phyloP scores from a whole-genome alignment of 495 filamentous ascomycete genomes.

The Lasiosphaeriaceae sp. region DNA sequence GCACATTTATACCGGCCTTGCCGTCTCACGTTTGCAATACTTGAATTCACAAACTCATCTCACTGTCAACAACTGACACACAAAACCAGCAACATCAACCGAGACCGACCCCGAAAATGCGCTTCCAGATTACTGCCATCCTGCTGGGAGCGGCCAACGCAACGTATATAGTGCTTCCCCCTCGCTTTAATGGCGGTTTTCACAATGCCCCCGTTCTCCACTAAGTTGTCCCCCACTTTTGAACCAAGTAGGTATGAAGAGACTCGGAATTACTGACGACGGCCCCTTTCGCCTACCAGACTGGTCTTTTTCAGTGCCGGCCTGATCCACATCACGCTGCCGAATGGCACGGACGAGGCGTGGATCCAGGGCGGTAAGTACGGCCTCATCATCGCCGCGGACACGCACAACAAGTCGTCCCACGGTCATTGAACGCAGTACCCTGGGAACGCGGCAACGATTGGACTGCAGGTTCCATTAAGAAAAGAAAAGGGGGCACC shows the following conservation, averaged over 20 bases:
- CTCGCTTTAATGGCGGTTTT: neutral
- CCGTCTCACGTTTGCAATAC: too few relatives aligned
- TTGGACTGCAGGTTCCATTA: neutral
- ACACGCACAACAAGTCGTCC: neutral
- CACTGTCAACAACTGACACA: too few relatives aligned
- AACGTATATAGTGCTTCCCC: neutral
- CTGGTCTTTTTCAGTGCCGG: too few relatives aligned
- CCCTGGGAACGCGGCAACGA: neutral
- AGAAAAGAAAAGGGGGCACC: neutral
- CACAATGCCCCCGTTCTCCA: neutral
- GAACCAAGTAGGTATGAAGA: too few relatives aligned
- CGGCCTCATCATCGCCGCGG: constrained; percentile 2
- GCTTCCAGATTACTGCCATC: too few relatives aligned
- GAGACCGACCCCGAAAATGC: too few relatives aligned
- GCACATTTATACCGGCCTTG: too few relatives aligned
- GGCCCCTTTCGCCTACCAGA: too few relatives aligned
- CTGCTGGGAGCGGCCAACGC: neutral
- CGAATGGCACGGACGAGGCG: constrained; percentile 6
- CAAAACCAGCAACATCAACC: too few relatives aligned
- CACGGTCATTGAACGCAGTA: constrained; percentile 1
- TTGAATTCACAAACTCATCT: too few relatives aligned
- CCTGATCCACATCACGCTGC: neutral
- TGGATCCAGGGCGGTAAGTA: constrained; percentile 5
- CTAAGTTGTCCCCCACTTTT: too few relatives aligned
- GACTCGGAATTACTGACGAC: too few relatives aligned